phyloP scores from a whole-genome alignment of 2,329 filamentous ascomycete species.

The Ophiostoma himal-ulmi region DNA sequence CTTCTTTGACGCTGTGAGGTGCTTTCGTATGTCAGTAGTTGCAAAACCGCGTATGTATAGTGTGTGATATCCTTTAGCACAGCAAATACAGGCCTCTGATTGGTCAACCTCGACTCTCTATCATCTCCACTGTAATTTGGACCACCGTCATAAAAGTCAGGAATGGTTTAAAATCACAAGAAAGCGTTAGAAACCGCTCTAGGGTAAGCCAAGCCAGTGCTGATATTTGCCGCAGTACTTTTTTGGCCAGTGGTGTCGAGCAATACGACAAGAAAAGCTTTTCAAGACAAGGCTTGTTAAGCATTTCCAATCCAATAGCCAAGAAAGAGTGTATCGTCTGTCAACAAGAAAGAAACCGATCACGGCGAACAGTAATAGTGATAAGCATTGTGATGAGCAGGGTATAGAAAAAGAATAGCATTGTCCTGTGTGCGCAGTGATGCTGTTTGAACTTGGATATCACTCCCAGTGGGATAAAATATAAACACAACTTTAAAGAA shows the following conservation, averaged over 20 bases:
- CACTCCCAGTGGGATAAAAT: neutral
- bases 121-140: no score
- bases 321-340: neutral
- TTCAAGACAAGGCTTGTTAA: neutral
- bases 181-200: neutral
- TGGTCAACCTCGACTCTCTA: no score
- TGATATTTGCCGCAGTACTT: neutral
- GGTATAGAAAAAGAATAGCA: neutral
- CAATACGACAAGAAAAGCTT: neutral
- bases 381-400: neutral
- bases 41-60: no score
- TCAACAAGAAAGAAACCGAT: neutral
- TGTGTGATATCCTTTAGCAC: no score
- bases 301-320: neutral
- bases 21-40: no score
- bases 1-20: neutral
- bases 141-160: neutral
- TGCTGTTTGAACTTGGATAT: neutral
- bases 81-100: no score
- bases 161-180: neutral
- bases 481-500: neutral
- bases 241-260: neutral
- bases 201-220: neutral
- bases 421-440: neutral
- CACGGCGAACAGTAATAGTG: neutral